A percentile compares a stretch with the other conserved stretches of the same genome.
Conservation (phyloP, 257 asterid genomes). For the Solanum corneliomulleri region DNA sequence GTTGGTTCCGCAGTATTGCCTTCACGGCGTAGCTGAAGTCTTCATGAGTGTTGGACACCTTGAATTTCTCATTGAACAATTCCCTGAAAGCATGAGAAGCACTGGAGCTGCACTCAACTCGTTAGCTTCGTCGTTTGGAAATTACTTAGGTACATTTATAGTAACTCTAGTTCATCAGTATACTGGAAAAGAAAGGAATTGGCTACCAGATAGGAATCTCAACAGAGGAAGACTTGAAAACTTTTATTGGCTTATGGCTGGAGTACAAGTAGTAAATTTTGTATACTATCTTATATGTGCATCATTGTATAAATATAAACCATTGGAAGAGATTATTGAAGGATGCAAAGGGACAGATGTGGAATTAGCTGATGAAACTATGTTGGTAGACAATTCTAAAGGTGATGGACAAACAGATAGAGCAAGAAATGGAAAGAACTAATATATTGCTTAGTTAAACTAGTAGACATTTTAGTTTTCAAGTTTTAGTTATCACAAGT, state of each 20-base stretch:
- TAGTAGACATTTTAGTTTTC: background rate
- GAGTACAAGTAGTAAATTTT: slow-evolving; percentile 43
- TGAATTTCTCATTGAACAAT: slow-evolving; percentile 70
- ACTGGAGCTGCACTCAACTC: slow-evolving; percentile 62
- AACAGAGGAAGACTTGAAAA: slow-evolving; percentile 56
- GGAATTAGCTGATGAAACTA: slow-evolving; percentile 9
- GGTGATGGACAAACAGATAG: background rate
- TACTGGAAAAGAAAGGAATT: slow-evolving; percentile 30
- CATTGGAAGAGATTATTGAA: slow-evolving; percentile 28
- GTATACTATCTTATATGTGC: slow-evolving; percentile 53
- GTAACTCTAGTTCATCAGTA: slow-evolving; percentile 47
- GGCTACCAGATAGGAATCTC: slow-evolving; percentile 71
- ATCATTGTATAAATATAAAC: slow-evolving; percentile 39
- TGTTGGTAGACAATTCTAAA: background rate
- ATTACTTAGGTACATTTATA: slow-evolving; percentile 41
- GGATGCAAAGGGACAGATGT: slow-evolving; percentile 12
- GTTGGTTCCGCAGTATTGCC: slow-evolving; percentile 60
- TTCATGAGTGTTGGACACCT: slow-evolving; percentile 61
- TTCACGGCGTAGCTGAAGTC: slow-evolving; percentile 63
- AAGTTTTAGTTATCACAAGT: background rate
- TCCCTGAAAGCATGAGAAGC: slow-evolving; percentile 87
- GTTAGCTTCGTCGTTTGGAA: slow-evolving; percentile 47
- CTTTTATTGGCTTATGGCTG: slow-evolving; percentile 56
- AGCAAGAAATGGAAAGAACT: background rate
- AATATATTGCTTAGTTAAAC: background rate